phyloP scores from a whole-genome alignment of 2,329 filamentous ascomycete genomes.

The Botryosphaeria dothidea region DNA sequence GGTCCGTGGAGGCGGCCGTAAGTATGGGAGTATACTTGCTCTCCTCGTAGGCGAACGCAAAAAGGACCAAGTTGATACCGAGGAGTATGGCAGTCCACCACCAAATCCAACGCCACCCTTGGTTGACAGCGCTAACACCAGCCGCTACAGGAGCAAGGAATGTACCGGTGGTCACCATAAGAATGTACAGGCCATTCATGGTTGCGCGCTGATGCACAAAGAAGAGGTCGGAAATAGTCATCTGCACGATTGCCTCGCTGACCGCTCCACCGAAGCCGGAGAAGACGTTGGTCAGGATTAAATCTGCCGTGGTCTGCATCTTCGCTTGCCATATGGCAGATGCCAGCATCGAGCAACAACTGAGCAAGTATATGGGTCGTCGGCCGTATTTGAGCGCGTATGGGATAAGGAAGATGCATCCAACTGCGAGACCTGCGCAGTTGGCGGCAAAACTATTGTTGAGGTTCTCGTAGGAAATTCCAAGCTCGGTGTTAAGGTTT shows the following conservation, averaged over 20 bases:
- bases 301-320: slow-evolving; percentile 43
- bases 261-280: slow-evolving; percentile 47
- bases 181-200: slow-evolving; percentile 49
- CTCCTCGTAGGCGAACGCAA: slow-evolving; percentile 47
- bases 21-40: slow-evolving; percentile 25
- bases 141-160: neutral
- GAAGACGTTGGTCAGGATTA: slow-evolving; percentile 47
- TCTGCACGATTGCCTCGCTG: slow-evolving; percentile 34
- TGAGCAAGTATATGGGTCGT: slow-evolving; percentile 49
- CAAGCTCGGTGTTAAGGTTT: slow-evolving; percentile 44
- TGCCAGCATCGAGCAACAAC: slow-evolving; percentile 39
- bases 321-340: slow-evolving; percentile 46
- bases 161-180: slow-evolving; percentile 30
- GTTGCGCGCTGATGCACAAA: slow-evolving; percentile 50
- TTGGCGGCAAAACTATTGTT: slow-evolving; percentile 50
- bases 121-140: neutral
- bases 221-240: slow-evolving; percentile 51
- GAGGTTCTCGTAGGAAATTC: slow-evolving; percentile 42
- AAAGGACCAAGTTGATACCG: slow-evolving; percentile 21
- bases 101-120: slow-evolving; percentile 55
- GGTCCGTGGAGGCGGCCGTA: slow-evolving; percentile 2
- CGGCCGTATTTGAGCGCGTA: slow-evolving; percentile 50
- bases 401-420: slow-evolving; percentile 46
- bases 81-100: slow-evolving; percentile 52
- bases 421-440: slow-evolving; percentile 44